A percentile compares a stretch with the other conserved stretches of the same genome.
These are phyloP conservation scores for Carpinus fangiana DNA, from an alignment of 306 rosid genomes.

Conservation along the genomic window DNA sequence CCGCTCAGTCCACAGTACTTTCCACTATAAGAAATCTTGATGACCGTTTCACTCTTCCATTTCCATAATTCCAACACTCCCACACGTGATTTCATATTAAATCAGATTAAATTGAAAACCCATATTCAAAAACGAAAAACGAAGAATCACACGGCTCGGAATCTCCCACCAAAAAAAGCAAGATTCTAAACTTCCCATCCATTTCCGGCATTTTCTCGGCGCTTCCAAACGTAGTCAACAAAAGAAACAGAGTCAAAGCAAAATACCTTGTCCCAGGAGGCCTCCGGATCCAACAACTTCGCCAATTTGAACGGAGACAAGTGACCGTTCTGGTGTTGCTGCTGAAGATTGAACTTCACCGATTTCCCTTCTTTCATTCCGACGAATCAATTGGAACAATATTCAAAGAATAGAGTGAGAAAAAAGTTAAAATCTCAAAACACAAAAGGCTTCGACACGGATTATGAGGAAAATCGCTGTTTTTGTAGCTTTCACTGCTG, in stretches of 20 bases:
- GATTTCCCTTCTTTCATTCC: slow-evolving; percentile 92
- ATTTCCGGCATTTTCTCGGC: slow-evolving; percentile 3
- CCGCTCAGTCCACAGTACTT: slow-evolving; percentile 7
- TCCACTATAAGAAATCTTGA: neutral
- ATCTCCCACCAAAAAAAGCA: neutral
- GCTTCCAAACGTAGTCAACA: neutral
- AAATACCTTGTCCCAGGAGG: slow-evolving; percentile 97
- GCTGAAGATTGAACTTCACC: slow-evolving; percentile 52
- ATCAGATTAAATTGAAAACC: neutral
- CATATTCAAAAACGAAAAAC: neutral
- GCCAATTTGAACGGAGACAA: slow-evolving; percentile 86
- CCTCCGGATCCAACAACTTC: slow-evolving; percentile 92
- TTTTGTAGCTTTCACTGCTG: neutral
- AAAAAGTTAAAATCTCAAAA: neutral
- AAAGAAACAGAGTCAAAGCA: neutral
- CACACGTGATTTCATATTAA: neutral
- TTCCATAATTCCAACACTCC: neutral
- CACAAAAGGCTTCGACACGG: neutral
- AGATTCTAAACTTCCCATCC: neutral
- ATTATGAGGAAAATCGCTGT: neutral
- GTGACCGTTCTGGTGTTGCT: slow-evolving; percentile 86
- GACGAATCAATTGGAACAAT: neutral
- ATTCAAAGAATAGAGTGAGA: neutral
- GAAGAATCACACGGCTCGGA: neutral
- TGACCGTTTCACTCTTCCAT: slow-evolving; percentile 2